These are phyloP conservation scores for Myxozyma geophila DNA, from an alignment of 805 yeast genomes.

Conservation along the genomic window DNA sequence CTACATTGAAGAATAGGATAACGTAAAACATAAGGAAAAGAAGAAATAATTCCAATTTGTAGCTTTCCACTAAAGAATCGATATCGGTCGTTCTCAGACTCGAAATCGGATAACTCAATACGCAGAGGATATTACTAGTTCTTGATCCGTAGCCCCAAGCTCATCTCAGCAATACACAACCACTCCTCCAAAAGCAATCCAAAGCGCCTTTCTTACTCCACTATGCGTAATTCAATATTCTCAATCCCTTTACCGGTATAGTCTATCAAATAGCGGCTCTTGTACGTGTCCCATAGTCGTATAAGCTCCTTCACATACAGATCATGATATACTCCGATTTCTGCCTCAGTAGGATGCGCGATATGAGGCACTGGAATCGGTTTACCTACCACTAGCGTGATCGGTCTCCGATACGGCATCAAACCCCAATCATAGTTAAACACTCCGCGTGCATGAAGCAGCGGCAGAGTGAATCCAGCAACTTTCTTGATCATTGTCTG, in stretches of 20 bases:
- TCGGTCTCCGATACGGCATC: slow-evolving; percentile 80
- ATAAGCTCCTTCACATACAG: slow-evolving; percentile 68
- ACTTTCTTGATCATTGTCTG: slow-evolving; percentile 74
- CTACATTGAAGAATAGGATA: too few relatives aligned
- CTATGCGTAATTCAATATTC: slow-evolving; percentile 26
- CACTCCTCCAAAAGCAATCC: not conserved
- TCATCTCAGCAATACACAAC: not conserved
- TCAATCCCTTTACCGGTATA: slow-evolving; percentile 32
- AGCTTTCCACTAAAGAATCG: too few relatives aligned
- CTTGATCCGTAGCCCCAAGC: too few relatives aligned
- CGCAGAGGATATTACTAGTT: too few relatives aligned
- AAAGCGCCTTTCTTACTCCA: slow-evolving; percentile 24
- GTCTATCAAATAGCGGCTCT: slow-evolving; percentile 49
- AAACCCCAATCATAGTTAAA: slow-evolving; percentile 92
- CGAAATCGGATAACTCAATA: too few relatives aligned
- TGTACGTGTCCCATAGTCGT: slow-evolving; percentile 69
- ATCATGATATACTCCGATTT: slow-evolving; percentile 71
- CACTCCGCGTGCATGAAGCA: slow-evolving; percentile 88
- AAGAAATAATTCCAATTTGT: too few relatives aligned
- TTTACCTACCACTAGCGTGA: slow-evolving; percentile 61
- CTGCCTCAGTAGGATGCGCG: slow-evolving; percentile 52
- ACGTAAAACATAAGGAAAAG: too few relatives aligned
- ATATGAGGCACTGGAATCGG: slow-evolving; percentile 54
- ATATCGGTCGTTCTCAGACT: too few relatives aligned
- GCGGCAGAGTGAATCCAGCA: slow-evolving; percentile 85